Evolutionary conservation across 2,329 filamentous ascomycete species (phyloP).

Genomic region (Trichoderma sp.): DNA sequence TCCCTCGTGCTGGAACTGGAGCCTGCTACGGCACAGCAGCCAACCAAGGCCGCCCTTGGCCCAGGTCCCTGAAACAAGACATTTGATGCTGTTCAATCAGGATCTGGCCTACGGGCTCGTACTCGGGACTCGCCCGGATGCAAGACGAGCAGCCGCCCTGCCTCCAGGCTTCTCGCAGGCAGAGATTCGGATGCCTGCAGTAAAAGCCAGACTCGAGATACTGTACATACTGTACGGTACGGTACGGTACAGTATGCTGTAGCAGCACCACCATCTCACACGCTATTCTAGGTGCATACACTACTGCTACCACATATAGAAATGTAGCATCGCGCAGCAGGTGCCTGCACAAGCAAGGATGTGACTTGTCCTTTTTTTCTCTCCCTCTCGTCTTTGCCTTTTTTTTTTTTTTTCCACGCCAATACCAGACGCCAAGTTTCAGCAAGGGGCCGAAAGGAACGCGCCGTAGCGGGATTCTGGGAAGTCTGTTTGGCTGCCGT

Average conservation of each 20-base stretch:
- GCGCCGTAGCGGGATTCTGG: background rate
- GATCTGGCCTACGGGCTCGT: background rate
- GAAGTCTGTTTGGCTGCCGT: background rate
- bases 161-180: constrained; percentile 3
- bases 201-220: no score
- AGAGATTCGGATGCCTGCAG: constrained; percentile 8
- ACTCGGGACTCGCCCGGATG: background rate
- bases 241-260: background rate
- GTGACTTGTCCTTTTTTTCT: background rate
- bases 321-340: constrained; percentile 4
- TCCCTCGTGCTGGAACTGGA: background rate
- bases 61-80: constrained; percentile 4
- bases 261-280: constrained; percentile 4
- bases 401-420: background rate
- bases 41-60: background rate
- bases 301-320: constrained; percentile 4
- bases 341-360: constrained; percentile 10
- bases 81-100: background rate
- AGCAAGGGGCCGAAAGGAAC: constrained; percentile 13
- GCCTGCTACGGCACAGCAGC: constrained; percentile 5
- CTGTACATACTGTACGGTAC: no score
- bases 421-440: background rate
- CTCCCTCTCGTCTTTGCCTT: background rate
- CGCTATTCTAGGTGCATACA: constrained; percentile 9
- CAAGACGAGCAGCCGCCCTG: background rate